Conservation (phyloP, 257 asterid species). For the Jacaranda mimosifolia region DNA sequence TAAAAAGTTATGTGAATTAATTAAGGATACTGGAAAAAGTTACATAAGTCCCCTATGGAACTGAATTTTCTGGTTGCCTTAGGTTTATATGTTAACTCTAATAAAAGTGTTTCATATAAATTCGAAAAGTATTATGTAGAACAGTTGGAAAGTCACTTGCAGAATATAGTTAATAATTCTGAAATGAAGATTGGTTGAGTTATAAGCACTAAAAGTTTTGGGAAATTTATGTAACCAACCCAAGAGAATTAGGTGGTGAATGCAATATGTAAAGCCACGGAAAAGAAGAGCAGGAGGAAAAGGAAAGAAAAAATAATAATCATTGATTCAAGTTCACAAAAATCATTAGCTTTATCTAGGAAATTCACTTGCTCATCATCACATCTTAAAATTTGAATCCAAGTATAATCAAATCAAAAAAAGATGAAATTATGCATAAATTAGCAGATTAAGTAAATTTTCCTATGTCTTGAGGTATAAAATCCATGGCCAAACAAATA, state of each 20-base stretch:
- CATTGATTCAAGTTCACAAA: too few relatives aligned
- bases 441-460: too few relatives aligned
- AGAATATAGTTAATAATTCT: too few relatives aligned
- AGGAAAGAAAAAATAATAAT: too few relatives aligned
- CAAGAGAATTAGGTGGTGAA: background rate
- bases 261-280: background rate
- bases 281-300: too few relatives aligned
- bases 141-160: background rate
- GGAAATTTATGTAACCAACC: background rate
- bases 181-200: background rate
- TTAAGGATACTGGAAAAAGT: background rate
- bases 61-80: background rate
- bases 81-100: background rate
- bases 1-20: background rate
- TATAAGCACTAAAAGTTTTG: constrained; percentile 5
- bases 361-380: too few relatives aligned
- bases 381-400: too few relatives aligned
- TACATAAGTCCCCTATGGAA: background rate
- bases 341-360: too few relatives aligned
- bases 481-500: background rate
- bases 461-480: too few relatives aligned
- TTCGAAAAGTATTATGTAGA: background rate
- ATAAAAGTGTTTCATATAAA: background rate
- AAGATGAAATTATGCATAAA: too few relatives aligned
- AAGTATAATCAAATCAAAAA: background rate